Evolutionary conservation across 176 grass and related monocot genomes (phyloP), one percentile per base, ranked within the genome.

Genomic region (Typha latifolia): DNA sequence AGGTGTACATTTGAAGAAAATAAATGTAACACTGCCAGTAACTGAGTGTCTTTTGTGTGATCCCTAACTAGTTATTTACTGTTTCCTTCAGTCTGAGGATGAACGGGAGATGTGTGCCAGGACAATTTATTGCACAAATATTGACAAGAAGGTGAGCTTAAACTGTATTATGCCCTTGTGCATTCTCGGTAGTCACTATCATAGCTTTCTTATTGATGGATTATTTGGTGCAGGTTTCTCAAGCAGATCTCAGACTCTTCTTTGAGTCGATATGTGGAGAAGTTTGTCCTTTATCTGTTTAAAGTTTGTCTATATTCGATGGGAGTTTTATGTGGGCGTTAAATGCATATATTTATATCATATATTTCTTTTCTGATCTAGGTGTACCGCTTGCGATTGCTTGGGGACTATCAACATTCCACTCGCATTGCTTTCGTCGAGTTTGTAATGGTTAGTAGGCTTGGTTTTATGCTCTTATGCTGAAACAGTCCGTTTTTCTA

Each of bases 351-450:
- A 43, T 43, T 43, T 43, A 10, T 43, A 43, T 43, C 7, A 43
- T 10, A 43, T 7, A 43, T 9, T 43, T 43, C 6, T 43, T 10
- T 9, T 43, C 6, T 43, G 37, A 32, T 32, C 8, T 18, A 86
- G 84, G 74, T 86, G 32, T 78, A 47, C 47, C 61, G 62, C n/a
- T 9, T 86, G 15, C 75, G 34, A 27, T 29, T 86, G 70, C 47
- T 86, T 8, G 74, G 75, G 10, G 71, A 86, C 62, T 49, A 53
- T 15, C 4, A 10, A 9, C 78, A 53, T 26, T 2, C 70, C 32
- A 86, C 66, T 52, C 67, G 67, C 53, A 67, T 86, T 66, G 78
- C 78, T 47, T 86, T 86, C 62, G 37, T 86, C 52, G 84, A 86
- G 24, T 86, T 86, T 78, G 32, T 43, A 43, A 70, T 10, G 9